These are phyloP conservation scores for Aurifilum marmelostoma DNA, from an alignment of 2,329 filamentous ascomycete species.

Conservation along the genomic window DNA sequence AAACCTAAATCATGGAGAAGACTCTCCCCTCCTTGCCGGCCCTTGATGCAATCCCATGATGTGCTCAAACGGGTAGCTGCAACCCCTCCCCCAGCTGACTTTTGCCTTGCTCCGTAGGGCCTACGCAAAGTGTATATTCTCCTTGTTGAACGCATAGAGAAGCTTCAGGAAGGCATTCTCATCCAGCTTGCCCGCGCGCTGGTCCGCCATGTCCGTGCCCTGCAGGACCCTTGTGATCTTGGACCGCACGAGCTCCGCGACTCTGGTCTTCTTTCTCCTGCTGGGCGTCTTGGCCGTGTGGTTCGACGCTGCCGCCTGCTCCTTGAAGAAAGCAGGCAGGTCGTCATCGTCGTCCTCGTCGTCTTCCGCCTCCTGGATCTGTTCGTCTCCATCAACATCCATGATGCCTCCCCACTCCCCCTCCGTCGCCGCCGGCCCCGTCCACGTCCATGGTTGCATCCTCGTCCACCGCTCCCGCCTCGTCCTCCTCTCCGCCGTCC, in stretches of 20 bases:
- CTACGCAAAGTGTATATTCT: conserved; percentile 88
- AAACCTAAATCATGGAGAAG: background rate
- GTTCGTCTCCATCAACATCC: conserved; percentile 50
- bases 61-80: background rate
- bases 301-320: conserved; percentile 43
- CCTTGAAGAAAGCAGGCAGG: conserved; percentile 82
- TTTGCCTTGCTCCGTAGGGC: background rate
- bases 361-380: conserved; percentile 51
- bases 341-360: conserved; percentile 69
- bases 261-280: conserved; percentile 77
- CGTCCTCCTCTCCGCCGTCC: conserved; percentile 45
- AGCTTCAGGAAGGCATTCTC: conserved; percentile 89
- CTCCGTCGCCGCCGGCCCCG: conserved; percentile 43
- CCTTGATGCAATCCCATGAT: background rate
- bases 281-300: conserved; percentile 61
- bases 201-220: conserved; percentile 78
- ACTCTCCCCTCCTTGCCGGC: background rate
- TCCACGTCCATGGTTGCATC: conserved; percentile 41
- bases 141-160: conserved; percentile 81
- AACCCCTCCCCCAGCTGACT: background rate
- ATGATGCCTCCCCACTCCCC: conserved; percentile 54
- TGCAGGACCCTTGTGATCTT: conserved; percentile 88
- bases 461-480: conserved; percentile 45
- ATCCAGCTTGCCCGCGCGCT: conserved; percentile 82
- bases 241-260: conserved; percentile 78